Evolutionary conservation across 495 filamentous ascomycete species (phyloP).

Genomic region (Neurospora intermedia): DNA sequence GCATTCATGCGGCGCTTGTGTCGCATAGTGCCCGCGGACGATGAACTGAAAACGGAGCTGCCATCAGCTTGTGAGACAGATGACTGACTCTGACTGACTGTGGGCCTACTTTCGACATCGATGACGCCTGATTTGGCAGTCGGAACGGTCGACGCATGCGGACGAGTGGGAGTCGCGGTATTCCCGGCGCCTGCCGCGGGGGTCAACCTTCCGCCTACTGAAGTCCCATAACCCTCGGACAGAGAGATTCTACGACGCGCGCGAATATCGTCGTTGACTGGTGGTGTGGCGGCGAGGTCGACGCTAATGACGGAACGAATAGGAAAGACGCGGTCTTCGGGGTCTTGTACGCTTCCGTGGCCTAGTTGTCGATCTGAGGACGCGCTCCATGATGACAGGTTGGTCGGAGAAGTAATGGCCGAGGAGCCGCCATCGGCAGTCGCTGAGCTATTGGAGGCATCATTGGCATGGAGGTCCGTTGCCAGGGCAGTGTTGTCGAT

Average conservation of each 20-base stretch:
- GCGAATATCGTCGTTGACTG: slow-evolving; percentile 17
- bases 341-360: slow-evolving; percentile 19
- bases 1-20: slow-evolving; percentile 14
- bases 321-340: slow-evolving; percentile 65
- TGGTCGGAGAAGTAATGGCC: slow-evolving; percentile 5
- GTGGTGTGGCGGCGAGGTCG: slow-evolving; percentile 31
- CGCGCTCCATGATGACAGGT: slow-evolving; percentile 17
- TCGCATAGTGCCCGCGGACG: not conserved
- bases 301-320: slow-evolving; percentile 75
- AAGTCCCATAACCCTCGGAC: slow-evolving; percentile 7
- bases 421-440: slow-evolving; percentile 2
- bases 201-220: not conserved
- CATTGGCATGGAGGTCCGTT: not conserved
- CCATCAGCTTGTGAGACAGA: not conserved
- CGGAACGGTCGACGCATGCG: not conserved
- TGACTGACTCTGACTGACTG: not conserved
- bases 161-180: not conserved
- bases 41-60: not conserved
- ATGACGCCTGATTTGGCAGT: not conserved
- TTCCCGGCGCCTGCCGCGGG: not conserved
- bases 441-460: not conserved
- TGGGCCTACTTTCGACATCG: not conserved
- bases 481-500: not conserved
- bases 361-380: slow-evolving; percentile 17
- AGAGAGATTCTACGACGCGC: slow-evolving; percentile 9